Base-by-base conservation (phyloP, 768 basidiomycete species). In the Basidioascus undulatus region DNA sequence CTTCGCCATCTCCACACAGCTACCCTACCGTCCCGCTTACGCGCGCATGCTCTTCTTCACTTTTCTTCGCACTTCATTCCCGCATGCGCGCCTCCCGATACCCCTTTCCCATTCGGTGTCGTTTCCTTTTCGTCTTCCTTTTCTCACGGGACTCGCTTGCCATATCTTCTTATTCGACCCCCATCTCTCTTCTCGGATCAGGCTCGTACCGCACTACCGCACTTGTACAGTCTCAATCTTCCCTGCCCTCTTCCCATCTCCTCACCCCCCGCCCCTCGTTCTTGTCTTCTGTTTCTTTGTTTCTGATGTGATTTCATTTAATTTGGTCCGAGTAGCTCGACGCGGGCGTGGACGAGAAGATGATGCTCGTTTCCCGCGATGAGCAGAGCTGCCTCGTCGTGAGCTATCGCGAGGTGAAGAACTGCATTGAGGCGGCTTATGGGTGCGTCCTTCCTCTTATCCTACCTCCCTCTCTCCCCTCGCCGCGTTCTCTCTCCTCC, bases 351-450 rank as follows among this genome's bases (percentile, higher is more conserved):
- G 89, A 96, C 33, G 92, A 98, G 56, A 75, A 74, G 46, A 65
- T 98, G 48, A 89, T 94, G 86, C 68, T 98, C 20, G 72, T 92
- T 21, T 74, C 84, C 6, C 66, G 89, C 35, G 89, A 98, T 55
- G 92, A 96, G 55, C 87, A 89, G 62, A 86, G 76, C 52, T 92
- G 86, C 55, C 66, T 94, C 13, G 80, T 54, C 37, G 53, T 54
- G 8, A 47, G 46, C 35, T 54, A 52, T 25, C 41, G 49, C 26
- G 49, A 54, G 40, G 44, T 48, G 34, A 53, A 51, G 49, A 48
- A 48, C 28, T 48, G 47, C 38, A 47, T 53, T 38, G 52, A 53
- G 35, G 32, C 28, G 5, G 51, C 51, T 11, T 53, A 44, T 19
- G 44, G 46, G n/a, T n/a, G n/a, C n/a, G n/a, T n/a, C n/a, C n/a